Base-by-base conservation (phyloP, 768 basidiomycete species). In the Psilocybe tampanensis region DNA sequence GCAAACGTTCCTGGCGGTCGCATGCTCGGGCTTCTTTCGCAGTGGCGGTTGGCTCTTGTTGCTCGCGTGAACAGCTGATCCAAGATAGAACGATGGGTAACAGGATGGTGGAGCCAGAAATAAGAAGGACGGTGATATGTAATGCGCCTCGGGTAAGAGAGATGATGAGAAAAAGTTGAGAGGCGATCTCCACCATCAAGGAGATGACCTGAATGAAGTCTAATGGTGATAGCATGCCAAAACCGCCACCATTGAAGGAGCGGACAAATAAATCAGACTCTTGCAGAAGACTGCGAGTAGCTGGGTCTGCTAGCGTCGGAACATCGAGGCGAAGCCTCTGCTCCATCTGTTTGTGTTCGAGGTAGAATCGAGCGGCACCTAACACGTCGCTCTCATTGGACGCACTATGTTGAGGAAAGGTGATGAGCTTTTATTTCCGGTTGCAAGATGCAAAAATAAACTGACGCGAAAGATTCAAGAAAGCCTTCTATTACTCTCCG, bases 241-340 rank as follows among this genome's bases (percentile, higher is more conserved):
- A 91, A 11, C 88, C 83, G 34, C 86, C 83, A 42, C 89, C 89
- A 63, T 80, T 83, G 70, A 93, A 92, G 11, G 92, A 93, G 56
- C 89, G 82, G 42, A 89, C 88, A 66, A 94, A 94, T 32, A 90
- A 79, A 67, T 94, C 92, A 36, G 92, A 90, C 72, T 94, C 91
- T 58, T 90, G 87, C n/a, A 94, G 77, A 42, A 93, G 82, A 67
- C 92, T 90, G 56, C 89, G 86, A 21, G 89, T 78, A 56, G 76
- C 68, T 47, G 91, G 87, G 66, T 92, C 89, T 53, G 86, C 76
- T 51, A 94, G 80, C 8, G 92, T 89, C 55, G 91, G 91, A 36
- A 90, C 79, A 66, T 94, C 91, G 55, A 92, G 81, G 42, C 83
- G 84, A 18, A 93, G 76, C 55, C 91, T 85, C 62, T 89, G 87